Conservation (phyloP, 2,329 filamentous ascomycete genomes). For the Albophoma yamanashiensis region DNA sequence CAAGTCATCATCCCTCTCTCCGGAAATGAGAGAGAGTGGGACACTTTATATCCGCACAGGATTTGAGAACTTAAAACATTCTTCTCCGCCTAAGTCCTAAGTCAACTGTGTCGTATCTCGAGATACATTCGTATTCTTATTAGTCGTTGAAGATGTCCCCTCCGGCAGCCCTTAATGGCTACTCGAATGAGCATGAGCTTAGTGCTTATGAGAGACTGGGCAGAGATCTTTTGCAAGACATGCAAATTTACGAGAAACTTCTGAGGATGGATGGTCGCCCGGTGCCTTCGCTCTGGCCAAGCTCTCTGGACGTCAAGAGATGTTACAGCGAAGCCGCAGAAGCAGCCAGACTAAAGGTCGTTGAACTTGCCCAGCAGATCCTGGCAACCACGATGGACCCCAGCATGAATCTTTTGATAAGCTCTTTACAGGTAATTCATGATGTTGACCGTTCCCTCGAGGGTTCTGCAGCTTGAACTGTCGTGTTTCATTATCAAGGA, state of each 20-base stretch:
- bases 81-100: not conserved
- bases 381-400: not conserved
- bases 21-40: no score
- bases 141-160: not conserved
- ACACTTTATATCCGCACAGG: not conserved
- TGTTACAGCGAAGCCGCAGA: not conserved
- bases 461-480: no score
- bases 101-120: not conserved
- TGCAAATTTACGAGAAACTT: not conserved
- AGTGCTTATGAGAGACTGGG: not conserved
- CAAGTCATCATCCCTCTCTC: no score
- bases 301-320: not conserved
- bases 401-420: not conserved
- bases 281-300: not conserved
- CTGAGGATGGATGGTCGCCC: not conserved
- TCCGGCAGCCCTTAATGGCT: not conserved
- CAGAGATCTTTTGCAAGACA: not conserved
- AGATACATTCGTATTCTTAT: not conserved
- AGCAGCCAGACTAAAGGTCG: not conserved
- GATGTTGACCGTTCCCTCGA: no score
- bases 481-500: no score
- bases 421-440: not conserved
- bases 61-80: not conserved
- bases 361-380: not conserved
- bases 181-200: not conserved